A percentile compares a stretch with the other conserved stretches of the same genome.
Conservation (phyloP, 169 alveolate species). For the Plasmodium vivax region DNA sequence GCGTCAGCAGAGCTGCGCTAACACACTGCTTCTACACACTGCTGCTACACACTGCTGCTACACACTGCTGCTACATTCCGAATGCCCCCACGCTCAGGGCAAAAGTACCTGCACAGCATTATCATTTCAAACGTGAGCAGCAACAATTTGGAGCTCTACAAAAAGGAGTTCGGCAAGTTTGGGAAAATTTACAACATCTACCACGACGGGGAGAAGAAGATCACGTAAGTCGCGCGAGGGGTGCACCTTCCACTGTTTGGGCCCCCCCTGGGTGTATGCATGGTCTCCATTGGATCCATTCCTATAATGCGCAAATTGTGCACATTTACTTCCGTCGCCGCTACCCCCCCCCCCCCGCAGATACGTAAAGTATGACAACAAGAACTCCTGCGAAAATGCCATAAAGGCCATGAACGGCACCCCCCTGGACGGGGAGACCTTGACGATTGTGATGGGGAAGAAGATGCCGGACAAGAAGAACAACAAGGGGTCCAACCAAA, state of each 20-base stretch:
- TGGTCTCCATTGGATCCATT: neutral
- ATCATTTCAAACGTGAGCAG: constrained; percentile 56
- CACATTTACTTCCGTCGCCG: too few species aligned
- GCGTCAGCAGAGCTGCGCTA: neutral
- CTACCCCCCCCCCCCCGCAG: neutral
- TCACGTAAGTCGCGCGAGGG: too few species aligned
- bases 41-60: too few species aligned
- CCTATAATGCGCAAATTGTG: too few species aligned
- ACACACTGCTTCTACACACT: neutral
- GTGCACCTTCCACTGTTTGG: too few species aligned
- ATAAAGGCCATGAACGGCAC: constrained; percentile 34
- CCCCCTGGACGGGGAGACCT: constrained; percentile 34
- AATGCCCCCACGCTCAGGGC: neutral
- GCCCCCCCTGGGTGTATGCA: neutral
- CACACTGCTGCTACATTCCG: too few species aligned
- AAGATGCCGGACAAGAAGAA: constrained; percentile 46
- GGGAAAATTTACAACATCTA: constrained; percentile 42
- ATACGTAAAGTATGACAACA: constrained; percentile 49
- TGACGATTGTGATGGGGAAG: constrained; percentile 42
- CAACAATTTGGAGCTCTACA: constrained; percentile 34
- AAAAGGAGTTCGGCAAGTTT: constrained; percentile 48
- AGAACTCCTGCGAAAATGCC: constrained; percentile 58
- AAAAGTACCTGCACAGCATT: constrained; percentile 35
- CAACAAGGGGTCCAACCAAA: constrained; percentile 13
- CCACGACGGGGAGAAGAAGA: constrained; percentile 46